These are phyloP conservation scores for Sporothrix curviconia DNA, from an alignment of 2,329 filamentous ascomycete species.

Conservation along the genomic window DNA sequence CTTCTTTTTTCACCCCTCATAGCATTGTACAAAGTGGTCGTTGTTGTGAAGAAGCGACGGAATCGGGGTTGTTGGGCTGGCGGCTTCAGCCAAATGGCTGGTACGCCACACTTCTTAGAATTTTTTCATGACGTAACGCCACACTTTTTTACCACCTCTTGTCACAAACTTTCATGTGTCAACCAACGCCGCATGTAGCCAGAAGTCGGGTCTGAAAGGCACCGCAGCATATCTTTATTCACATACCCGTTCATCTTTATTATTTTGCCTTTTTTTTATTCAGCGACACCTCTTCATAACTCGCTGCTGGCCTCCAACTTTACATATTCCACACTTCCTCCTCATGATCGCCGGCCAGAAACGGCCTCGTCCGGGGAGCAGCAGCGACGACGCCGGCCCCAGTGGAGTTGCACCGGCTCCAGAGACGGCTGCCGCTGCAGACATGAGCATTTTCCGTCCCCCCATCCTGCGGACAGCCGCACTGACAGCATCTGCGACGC, in stretches of 20 bases:
- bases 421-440: neutral
- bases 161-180: neutral
- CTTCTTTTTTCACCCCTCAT: neutral
- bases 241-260: too few species aligned
- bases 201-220: neutral
- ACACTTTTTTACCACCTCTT: slow-evolving; percentile 5
- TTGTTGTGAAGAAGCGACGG: neutral
- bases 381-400: slow-evolving; percentile 8
- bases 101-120: slow-evolving; percentile 11
- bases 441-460: slow-evolving; percentile 62
- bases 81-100: neutral
- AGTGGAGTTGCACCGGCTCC: neutral
- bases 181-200: neutral
- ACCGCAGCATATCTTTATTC: neutral
- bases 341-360: slow-evolving; percentile 18
- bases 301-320: neutral
- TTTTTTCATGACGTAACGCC: slow-evolving; percentile 15
- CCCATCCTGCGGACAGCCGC: slow-evolving; percentile 70
- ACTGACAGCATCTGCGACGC: slow-evolving; percentile 37
- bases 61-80: neutral
- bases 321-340: neutral
- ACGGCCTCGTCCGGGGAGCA: slow-evolving; percentile 16
- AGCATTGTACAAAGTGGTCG: neutral
- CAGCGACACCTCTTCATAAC: neutral
- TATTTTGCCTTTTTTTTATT: neutral